These are phyloP conservation scores for Cornus controversa DNA, from an alignment of 148 eudicot species.

Conservation along the genomic window DNA sequence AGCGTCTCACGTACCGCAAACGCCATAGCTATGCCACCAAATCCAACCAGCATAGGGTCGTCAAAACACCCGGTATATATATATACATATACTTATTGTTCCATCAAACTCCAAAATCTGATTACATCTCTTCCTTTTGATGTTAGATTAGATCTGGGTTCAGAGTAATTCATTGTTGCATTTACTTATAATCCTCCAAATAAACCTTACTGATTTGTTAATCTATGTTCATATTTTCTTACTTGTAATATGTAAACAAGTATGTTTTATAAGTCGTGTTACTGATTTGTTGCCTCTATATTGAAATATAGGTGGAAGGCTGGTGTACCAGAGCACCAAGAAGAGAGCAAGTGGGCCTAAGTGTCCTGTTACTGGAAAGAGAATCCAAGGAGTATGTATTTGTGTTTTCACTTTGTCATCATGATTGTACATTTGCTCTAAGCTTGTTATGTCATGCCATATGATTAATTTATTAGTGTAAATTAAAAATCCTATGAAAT, in stretches of 20 bases:
- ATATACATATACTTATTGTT: not conserved
- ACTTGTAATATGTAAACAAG: not conserved
- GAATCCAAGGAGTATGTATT: conserved; percentile 73
- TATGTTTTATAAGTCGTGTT: not conserved
- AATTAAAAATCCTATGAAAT: not conserved
- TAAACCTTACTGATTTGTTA: not conserved
- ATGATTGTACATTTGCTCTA: not conserved
- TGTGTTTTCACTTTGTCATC: not conserved
- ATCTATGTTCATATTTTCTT: not conserved
- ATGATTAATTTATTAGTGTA: too few species aligned
- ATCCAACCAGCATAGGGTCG: conserved; percentile 60
- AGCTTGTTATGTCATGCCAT: not conserved
- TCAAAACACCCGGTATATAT: conserved; percentile 59
- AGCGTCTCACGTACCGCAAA: conserved; percentile 50
- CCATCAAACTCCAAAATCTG: not conserved
- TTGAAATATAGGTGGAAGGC: conserved; percentile 48
- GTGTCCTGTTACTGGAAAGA: conserved; percentile 78
- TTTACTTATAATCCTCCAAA: not conserved
- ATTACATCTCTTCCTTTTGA: not conserved
- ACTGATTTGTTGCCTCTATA: not conserved
- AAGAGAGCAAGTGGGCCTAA: conserved; percentile 81
- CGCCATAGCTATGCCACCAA: conserved; percentile 72
- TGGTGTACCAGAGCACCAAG: conserved; percentile 63
- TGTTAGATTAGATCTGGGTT: not conserved
- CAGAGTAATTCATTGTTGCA: not conserved